A percentile compares a stretch with the other conserved stretches of the same genome.
Evolutionary conservation across 106 monocot genomes (phyloP).

Genomic region (Platanthera guangdongensis): DNA sequence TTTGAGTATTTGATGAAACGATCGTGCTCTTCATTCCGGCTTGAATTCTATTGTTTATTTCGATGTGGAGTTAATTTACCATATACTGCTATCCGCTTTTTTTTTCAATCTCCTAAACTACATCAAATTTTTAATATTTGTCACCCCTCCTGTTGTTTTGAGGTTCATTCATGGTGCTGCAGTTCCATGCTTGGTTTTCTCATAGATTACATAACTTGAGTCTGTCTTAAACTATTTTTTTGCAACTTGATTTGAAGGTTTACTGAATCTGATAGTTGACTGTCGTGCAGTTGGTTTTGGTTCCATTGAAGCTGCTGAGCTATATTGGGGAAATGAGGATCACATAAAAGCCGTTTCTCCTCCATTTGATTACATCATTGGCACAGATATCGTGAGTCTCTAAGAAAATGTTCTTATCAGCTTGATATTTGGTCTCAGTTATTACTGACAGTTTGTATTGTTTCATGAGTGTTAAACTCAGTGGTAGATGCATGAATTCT

Average conservation of each 20-base stretch:
- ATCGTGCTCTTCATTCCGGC: background rate
- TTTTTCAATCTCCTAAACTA: background rate
- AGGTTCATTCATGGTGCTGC: background rate
- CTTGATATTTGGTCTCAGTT: background rate
- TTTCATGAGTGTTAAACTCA: background rate
- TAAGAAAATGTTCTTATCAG: background rate
- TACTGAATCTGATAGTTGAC: background rate
- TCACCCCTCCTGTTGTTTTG: too few relatives aligned
- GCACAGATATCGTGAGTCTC: conserved; percentile 51
- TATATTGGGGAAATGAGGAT: conserved; percentile 82
- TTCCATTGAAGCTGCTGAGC: conserved; percentile 64
- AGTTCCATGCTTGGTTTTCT: background rate
- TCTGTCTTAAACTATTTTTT: background rate
- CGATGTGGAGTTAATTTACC: background rate
- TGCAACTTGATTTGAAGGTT: background rate
- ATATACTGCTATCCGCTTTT: background rate
- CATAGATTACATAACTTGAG: background rate
- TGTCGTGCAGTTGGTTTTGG: conserved; percentile 48
- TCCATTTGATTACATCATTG: conserved; percentile 92
- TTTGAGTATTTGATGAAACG: background rate
- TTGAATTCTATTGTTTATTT: background rate
- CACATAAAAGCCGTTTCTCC: conserved; percentile 72
- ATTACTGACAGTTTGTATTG: background rate
- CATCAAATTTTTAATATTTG: background rate
- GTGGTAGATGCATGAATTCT: too few relatives aligned